Percentiles rank a stretch among this genome's conserved stretches.
These are phyloP conservation scores for Botrytis deweyae DNA, from an alignment of 2,329 filamentous ascomycete species.

Conservation along the genomic window DNA sequence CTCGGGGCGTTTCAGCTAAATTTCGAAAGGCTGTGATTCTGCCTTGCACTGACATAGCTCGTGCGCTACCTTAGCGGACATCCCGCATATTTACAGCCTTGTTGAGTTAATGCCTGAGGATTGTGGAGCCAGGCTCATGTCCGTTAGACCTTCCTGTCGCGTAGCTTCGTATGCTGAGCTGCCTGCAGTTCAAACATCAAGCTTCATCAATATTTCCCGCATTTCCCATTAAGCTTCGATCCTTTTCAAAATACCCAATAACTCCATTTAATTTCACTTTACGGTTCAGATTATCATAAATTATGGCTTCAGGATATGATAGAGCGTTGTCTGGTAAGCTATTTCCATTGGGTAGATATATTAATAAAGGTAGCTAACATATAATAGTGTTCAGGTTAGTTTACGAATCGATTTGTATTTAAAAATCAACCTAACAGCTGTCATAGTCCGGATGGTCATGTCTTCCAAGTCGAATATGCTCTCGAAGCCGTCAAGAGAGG, in stretches of 20 bases:
- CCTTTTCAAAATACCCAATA: conserved; percentile 23
- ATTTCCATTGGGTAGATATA: conserved; percentile 28
- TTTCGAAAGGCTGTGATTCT: neutral
- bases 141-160: conserved; percentile 23
- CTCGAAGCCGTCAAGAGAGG: conserved; percentile 98
- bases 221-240: conserved; percentile 22
- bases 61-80: neutral
- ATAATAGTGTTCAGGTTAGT: conserved; percentile 76
- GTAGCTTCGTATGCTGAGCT: conserved; percentile 36
- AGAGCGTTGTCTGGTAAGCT: conserved; percentile 94
- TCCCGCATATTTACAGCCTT: conserved; percentile 17
- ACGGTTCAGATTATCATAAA: conserved; percentile 37
- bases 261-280: conserved; percentile 21
- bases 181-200: conserved; percentile 30
- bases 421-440: conserved; percentile 46
- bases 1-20: neutral
- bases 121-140: neutral
- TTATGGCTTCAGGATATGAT: conserved; percentile 94
- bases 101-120: conserved; percentile 16
- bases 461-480: conserved; percentile 99
- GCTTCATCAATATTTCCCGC: conserved; percentile 24
- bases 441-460: conserved; percentile 91
- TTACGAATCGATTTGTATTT: neutral
- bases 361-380: conserved; percentile 43
- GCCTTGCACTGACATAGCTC: neutral